Evolutionary conservation across 768 basidiomycete species (phyloP).

Genomic region (Phylloporus arenicola): DNA sequence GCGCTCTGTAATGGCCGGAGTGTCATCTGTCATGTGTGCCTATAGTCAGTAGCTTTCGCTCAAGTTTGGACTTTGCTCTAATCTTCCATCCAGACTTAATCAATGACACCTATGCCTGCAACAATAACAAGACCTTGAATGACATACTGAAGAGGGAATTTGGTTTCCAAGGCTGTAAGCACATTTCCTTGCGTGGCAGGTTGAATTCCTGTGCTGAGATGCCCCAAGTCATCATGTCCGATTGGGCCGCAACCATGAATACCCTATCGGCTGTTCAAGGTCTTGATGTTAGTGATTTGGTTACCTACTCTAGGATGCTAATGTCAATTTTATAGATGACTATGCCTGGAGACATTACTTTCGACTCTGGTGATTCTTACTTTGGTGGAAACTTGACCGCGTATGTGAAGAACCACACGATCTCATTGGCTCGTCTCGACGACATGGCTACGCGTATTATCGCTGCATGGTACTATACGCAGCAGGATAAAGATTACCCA

Average conservation of each 20-base stretch:
- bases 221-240: constrained; percentile 45
- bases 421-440: constrained; percentile 54
- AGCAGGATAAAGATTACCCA: constrained; percentile 30
- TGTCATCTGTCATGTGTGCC: constrained; percentile 63
- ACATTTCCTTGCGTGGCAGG: not conserved
- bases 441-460: constrained; percentile 71
- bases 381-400: constrained; percentile 57
- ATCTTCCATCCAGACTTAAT: constrained; percentile 37
- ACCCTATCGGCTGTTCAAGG: constrained; percentile 52
- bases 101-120: constrained; percentile 59
- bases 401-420: constrained; percentile 55
- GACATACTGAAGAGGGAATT: constrained; percentile 61
- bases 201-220: not conserved
- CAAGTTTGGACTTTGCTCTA: not conserved
- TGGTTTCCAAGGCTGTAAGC: constrained; percentile 58
- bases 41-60: constrained; percentile 34
- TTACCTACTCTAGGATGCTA: not conserved
- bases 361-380: constrained; percentile 37
- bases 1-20: constrained; percentile 58
- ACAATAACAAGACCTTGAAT: constrained; percentile 55
- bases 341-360: constrained; percentile 60
- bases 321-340: constrained; percentile 47
- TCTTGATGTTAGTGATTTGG: constrained; percentile 45
- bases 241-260: constrained; percentile 57
- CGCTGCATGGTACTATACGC: constrained; percentile 50